Evolutionary conservation across 257 asterid species (phyloP), one percentile per base, ranked within the genome.

Genomic region (Solanum stenotomum): DNA sequence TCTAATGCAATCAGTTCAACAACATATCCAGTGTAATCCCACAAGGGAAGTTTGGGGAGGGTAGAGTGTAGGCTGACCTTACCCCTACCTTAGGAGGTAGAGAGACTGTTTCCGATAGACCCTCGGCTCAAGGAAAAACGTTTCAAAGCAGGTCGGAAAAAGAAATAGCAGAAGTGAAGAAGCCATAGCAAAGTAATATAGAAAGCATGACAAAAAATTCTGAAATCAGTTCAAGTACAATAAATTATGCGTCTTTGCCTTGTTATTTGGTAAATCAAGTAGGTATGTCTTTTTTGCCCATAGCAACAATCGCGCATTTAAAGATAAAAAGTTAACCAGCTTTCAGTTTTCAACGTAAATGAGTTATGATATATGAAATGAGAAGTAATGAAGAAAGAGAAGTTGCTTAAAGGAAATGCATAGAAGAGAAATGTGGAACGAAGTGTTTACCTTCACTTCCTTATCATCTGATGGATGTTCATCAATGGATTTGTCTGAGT

Each of bases 361-460:
- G 85, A 44, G 40, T 8, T 79, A 44, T 16, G 27, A 44, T 18
- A 27, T 15, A 46, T 27, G 85, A 79, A 46, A 81, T 81, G 70
- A 29, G 27, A 46, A 81, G 11, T 44, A 16, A 29, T 81, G 85
- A 81, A 79, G 85, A 46, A 81, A 81, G 10, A 79, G 33, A 79
- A 25, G 67, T 27, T 44, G 67, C 27, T 14, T 7, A 79, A 46
- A 79, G 16, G 34, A 29, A 38, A 87, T 76, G 83, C 83, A 89
- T 63, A 44, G 29, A 10, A 75, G 31, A 71, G 49, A 78, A 27
- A 25, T 25, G 61, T 63, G 59, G 82, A 33, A 33, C 25, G 75
- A 34, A 84, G 82, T 63, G 85, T 88, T 91, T 87, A 96, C 98
- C 96, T 89, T 92, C 71, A 88, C 90, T 87, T 91, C 94, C 72